Evolutionary conservation across 2,329 filamentous ascomycete species (phyloP), one percentile per base, ranked within the genome.

Genomic region (Huntiella savannae): DNA sequence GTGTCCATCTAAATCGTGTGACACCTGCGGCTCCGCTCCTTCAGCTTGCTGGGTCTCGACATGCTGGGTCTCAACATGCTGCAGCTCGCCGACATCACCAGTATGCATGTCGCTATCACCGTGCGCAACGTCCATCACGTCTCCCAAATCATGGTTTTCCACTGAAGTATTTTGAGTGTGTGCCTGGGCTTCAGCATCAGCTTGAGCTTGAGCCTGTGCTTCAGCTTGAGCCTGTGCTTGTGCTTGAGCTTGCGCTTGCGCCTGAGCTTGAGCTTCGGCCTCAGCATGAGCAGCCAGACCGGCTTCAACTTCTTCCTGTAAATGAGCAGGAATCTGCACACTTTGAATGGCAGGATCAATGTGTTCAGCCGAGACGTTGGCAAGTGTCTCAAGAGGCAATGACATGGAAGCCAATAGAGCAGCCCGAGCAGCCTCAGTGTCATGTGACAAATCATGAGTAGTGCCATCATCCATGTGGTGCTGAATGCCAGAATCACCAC

Each of bases 351-450:
- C 40, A 16, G 40, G 40, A 35, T 43, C 40, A 19, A 43, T 43
- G 15, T 43, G 40, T 10, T 43, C 40, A 16, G 40, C 22, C 3
- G 40, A 43, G 6, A 43, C 40, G 16, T 33, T 34, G 12, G 45
- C 39, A 12, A 47, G 36, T 8, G 19, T 43, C 8, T 48, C 37
- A n/a, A 46, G 43, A 16, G 33, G 39, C 22, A 49, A 43, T 22
- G 28, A 17, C 48, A 49, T 49, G 22, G 39, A 39, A 32, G 48
- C 43, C 32, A 49, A 36, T 6, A 49, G 28, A 17, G 47, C 47
- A 15, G 47, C 47, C n/a, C 36, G 32, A 19, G 47, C 39, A 40
- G 47, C 42, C 3, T 45, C 33, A 13, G 19, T 17, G 7, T 16
- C 15, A 36, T 43, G 28, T 28, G 22, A 28, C 8, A 28, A 28